Evolutionary conservation across 2,329 filamentous ascomycete species (phyloP).

Genomic region (Chalaropsis thielavioides): DNA sequence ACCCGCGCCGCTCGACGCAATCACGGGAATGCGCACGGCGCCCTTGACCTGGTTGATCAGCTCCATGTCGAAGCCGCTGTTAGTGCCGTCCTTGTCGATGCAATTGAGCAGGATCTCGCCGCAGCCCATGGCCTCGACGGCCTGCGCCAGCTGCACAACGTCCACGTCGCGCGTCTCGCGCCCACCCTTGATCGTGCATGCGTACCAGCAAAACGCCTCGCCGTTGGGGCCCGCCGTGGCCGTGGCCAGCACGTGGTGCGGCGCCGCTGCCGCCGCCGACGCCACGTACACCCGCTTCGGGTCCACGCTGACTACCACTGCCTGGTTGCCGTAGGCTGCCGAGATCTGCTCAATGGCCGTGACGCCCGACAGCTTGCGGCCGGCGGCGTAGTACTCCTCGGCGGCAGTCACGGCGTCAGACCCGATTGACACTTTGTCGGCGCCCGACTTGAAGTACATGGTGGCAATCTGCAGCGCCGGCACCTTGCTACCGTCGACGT

Average conservation of each 20-base stretch:
- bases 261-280: constrained; percentile 51
- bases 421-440: constrained; percentile 94
- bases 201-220: constrained; percentile 84
- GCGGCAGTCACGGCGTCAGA: constrained; percentile 88
- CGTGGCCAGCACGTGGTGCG: constrained; percentile 57
- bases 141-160: constrained; percentile 71
- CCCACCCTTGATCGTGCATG: constrained; percentile 91
- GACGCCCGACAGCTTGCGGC: constrained; percentile 55
- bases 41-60: constrained; percentile 76
- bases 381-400: constrained; percentile 69
- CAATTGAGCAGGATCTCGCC: constrained; percentile 94
- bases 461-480: constrained; percentile 84
- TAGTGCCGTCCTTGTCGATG: constrained; percentile 93
- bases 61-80: constrained; percentile 87
- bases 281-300: constrained; percentile 82
- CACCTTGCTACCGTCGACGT: constrained; percentile 74
- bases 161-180: constrained; percentile 89
- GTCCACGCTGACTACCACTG: constrained; percentile 89
- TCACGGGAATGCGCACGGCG: constrained; percentile 82
- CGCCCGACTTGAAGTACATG: constrained; percentile 93
- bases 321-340: constrained; percentile 84
- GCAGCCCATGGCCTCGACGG: constrained; percentile 89
- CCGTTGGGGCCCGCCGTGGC: constrained; percentile 55
- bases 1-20: constrained; percentile 85
- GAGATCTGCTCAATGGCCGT: constrained; percentile 96